These are phyloP conservation scores for Lodderomyces theae DNA, from an alignment of 1,139 yeast genomes.

Conservation along the genomic window DNA sequence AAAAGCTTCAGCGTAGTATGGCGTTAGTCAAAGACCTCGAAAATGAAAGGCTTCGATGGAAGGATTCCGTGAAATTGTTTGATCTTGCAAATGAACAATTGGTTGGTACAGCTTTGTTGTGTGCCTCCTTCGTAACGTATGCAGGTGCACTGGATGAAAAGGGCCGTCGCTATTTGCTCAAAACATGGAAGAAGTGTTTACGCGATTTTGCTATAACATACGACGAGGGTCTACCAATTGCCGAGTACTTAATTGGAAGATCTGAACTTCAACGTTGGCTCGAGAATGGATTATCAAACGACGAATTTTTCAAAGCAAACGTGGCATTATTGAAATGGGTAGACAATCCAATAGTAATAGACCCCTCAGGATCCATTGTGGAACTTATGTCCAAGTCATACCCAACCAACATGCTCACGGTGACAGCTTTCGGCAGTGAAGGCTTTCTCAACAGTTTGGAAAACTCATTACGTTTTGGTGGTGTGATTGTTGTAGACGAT, in stretches of 20 bases:
- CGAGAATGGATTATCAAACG: slow-evolving; percentile 51
- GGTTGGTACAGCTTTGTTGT: slow-evolving; percentile 64
- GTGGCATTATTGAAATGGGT: slow-evolving; percentile 49
- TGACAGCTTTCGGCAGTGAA: slow-evolving; percentile 73
- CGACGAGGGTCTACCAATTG: slow-evolving; percentile 33
- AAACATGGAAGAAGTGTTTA: slow-evolving; percentile 44
- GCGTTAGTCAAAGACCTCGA: slow-evolving; percentile 61
- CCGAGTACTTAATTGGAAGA: slow-evolving; percentile 37
- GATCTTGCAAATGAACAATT: slow-evolving; percentile 43
- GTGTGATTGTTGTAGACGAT: slow-evolving; percentile 66
- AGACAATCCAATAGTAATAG: slow-evolving; percentile 58
- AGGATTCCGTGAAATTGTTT: slow-evolving; percentile 51
- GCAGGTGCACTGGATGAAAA: slow-evolving; percentile 61
- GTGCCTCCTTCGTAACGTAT: slow-evolving; percentile 62
- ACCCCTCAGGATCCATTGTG: slow-evolving; percentile 59
- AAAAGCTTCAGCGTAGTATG: slow-evolving; percentile 62
- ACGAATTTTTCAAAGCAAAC: slow-evolving; percentile 68
- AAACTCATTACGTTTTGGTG: slow-evolving; percentile 83
- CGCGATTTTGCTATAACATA: slow-evolving; percentile 35
- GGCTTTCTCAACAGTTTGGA: slow-evolving; percentile 69
- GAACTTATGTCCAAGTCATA: slow-evolving; percentile 36
- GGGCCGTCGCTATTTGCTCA: slow-evolving; percentile 37
- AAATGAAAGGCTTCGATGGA: slow-evolving; percentile 78
- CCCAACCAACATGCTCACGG: slow-evolving; percentile 38
- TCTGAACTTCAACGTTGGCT: slow-evolving; percentile 51